Evolutionary conservation across 192 early-diverging fungal genomes (phyloP), one percentile per base, ranked within the genome.

Genomic region (Entomortierella parvispora): DNA sequence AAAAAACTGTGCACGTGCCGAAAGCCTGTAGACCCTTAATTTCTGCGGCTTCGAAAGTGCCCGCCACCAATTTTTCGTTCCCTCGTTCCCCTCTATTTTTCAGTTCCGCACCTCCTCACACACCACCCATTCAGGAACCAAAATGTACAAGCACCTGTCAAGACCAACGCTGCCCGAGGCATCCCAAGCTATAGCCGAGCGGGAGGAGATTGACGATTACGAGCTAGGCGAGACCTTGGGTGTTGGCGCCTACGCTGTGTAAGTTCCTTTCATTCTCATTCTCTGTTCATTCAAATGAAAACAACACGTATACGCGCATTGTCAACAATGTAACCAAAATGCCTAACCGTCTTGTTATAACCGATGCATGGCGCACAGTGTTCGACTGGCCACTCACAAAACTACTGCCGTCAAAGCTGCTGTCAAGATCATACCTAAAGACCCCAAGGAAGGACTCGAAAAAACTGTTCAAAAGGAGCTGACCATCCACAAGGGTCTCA

Each of bases 381-480:
- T 90, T 12, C 82, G 84, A 42, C 71, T 90, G 0, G 89, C 82
- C 8, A 72, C 84, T 29, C 69, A 90, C 55, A 71, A 62, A 10
- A 61, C 26, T 5, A 80, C 86, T 4, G 56, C 70, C 3, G 62
- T 83, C 20, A 63, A 75, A 22, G 82, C 84, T 6, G 90, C 90
- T 2, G 82, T 91, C 48, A 90, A 90, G 60, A 82, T 89, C 14
- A 82, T 90, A 12, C 67, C 74, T n/a, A 90, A 90, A 62, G 56
- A 68, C 29, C 22, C 44, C 2, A 69, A 72, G 25, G 53, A 42
- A n/a, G 48, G 58, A 6, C 65, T 82, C 9, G 53, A 67, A 20
- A 65, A 68, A 37, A 40, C 54, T 10, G 63, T 87, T 23, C 76
- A 84, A 25, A 88, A 89, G 68, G 90, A 91, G 50, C 58, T 88